phyloP scores from a whole-genome alignment of 345 rosid species.

The Sonneratia caseolaris region DNA sequence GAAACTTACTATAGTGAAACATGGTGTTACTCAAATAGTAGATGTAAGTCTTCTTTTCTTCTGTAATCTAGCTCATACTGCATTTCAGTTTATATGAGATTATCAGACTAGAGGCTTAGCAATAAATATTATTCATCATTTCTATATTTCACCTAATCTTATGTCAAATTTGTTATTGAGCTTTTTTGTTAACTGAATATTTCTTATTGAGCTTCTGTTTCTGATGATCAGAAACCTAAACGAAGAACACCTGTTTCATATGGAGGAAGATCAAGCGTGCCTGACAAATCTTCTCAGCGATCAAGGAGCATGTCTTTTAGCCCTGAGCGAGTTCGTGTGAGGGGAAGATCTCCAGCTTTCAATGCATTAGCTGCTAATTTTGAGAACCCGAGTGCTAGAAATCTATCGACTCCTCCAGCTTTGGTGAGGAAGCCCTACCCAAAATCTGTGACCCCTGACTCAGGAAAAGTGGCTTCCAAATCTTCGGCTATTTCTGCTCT shows the following conservation, averaged over 20 bases:
- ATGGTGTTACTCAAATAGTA: slow-evolving; percentile 50
- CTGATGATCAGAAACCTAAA: slow-evolving; percentile 68
- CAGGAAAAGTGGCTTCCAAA: slow-evolving; percentile 44
- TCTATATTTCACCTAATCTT: neutral
- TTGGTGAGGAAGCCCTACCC: slow-evolving; percentile 80
- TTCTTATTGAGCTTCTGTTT: neutral
- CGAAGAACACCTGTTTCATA: slow-evolving; percentile 67
- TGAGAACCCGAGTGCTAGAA: slow-evolving; percentile 69
- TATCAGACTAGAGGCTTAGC: neutral
- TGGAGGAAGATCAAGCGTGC: slow-evolving; percentile 80
- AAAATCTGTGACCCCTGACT: slow-evolving; percentile 79
- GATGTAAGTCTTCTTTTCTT: slow-evolving; percentile 46
- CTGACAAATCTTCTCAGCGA: slow-evolving; percentile 76
- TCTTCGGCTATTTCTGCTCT: slow-evolving; percentile 66
- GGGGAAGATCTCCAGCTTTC: slow-evolving; percentile 99
- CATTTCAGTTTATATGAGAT: neutral
- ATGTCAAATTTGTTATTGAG: neutral
- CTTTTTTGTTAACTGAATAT: neutral
- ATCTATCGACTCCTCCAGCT: slow-evolving; percentile 99
- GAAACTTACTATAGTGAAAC: slow-evolving; percentile 70
- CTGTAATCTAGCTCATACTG: neutral
- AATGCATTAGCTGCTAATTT: slow-evolving; percentile 91
- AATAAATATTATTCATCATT: neutral
- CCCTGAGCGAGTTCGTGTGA: slow-evolving; percentile 89
- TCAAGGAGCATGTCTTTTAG: slow-evolving; percentile 97